Conservation (phyloP, 306 rosid genomes). For the Chamaecrista fasciculata region DNA sequence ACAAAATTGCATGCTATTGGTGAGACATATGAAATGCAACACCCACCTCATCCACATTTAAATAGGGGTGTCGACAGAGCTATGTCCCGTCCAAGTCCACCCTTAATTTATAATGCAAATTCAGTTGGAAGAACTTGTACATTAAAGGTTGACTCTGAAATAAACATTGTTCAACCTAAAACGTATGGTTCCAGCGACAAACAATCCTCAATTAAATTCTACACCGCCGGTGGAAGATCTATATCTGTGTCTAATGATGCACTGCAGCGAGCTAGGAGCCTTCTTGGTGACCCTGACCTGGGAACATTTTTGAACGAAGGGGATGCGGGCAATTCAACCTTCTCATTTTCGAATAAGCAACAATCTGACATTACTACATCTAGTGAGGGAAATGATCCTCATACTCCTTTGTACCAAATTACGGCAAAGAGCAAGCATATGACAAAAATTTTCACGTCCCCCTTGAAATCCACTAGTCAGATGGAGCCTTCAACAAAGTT, state of each 20-base stretch:
- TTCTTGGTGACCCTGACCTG: constrained; percentile 87
- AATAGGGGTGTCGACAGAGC: constrained; percentile 17
- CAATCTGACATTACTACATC: constrained; percentile 9
- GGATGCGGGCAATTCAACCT: constrained; percentile 29
- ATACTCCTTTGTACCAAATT: constrained; percentile 34
- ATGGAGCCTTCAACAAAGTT: constrained; percentile 39
- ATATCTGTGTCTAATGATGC: constrained; percentile 77
- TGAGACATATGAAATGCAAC: constrained; percentile 22
- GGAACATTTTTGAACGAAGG: constrained; percentile 58
- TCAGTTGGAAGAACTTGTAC: constrained; percentile 24
- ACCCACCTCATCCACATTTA: constrained; percentile 13
- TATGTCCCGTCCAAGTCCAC: constrained; percentile 30
- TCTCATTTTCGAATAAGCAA: constrained; percentile 36
- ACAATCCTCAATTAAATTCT: constrained; percentile 61
- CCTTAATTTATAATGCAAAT: not conserved
- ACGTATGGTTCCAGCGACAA: constrained; percentile 29
- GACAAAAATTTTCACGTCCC: constrained; percentile 44
- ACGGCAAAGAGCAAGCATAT: constrained; percentile 21
- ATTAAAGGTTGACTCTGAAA: constrained; percentile 31
- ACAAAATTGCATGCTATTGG: not conserved
- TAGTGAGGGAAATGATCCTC: constrained; percentile 31
- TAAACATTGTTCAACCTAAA: constrained; percentile 25
- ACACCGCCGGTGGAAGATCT: constrained; percentile 87
- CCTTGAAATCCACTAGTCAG: constrained; percentile 44
- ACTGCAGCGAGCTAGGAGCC: constrained; percentile 71